Base-by-base conservation (phyloP, 2,329 filamentous ascomycete genomes). In the Chalaropsis thielavioides region DNA sequence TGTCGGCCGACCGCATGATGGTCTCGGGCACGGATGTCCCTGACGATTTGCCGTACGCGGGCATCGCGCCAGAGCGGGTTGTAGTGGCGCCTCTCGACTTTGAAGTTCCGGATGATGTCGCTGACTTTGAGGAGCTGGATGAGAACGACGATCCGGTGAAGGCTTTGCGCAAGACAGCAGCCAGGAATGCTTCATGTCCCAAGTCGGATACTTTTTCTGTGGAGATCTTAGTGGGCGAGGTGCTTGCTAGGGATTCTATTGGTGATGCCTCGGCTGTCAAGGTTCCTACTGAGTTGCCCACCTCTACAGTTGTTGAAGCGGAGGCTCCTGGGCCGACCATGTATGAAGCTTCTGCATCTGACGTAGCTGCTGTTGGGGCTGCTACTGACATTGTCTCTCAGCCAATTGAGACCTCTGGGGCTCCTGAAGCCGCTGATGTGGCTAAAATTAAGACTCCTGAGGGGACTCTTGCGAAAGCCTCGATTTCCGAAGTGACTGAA, bases 1-100 rank as follows among this genome's bases (percentile, higher is more conserved):
- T 64, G 6, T 58, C 62, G 11, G 22, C 62, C 2, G 62, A 60
- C 27, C 62, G 62, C 51, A 64, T 64, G 51, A 58, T 64, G 13
- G 40, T 60, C 17, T 19, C 40, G 38, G 41, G 40, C 7, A 11
- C 15, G 13, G 38, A 58, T 1, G 17, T 27, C 13, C 62, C 62
- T 4, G 27, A 46, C 13, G 62, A 64, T 40, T 38, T 59, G 40
- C 51, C 51, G 24, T 51, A 64, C 13, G 51, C 24, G 6, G 13
- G 15, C 13, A 59, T 59, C 22, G 51, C 51, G 40, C 38, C 51
- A 6, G 54, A 59, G 24, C 51, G 51, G 11, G 58, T 64, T 15
- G 44, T 62, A n/a, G 10, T 35, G 19, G 24, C 41, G 11, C 22
- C 43, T 13, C 11, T 44, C 0, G 64, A 49, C 17, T 63, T 51